These are phyloP conservation scores for Oryza brachyantha DNA, from an alignment of 176 grass and related monocot species.

Conservation along the genomic window DNA sequence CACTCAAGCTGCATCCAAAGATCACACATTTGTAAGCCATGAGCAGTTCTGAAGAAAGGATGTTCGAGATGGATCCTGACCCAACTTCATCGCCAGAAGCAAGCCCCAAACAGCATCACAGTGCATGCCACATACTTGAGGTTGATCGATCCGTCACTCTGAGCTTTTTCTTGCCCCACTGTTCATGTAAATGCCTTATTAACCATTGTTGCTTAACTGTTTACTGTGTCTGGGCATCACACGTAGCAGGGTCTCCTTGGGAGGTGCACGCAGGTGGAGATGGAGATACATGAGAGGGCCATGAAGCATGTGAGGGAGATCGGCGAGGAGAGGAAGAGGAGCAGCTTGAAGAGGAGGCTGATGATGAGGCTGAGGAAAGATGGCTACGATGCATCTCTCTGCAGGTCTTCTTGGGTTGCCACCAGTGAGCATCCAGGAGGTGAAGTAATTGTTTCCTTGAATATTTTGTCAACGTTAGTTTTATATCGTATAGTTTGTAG, in stretches of 20 bases:
- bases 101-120: slow-evolving; percentile 17
- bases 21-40: slow-evolving; percentile 1
- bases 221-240: not conserved
- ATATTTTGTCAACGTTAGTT: not conserved
- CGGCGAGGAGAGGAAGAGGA: slow-evolving; percentile 41
- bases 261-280: slow-evolving; percentile 33
- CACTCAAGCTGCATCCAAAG: not conserved
- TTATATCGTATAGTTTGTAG: not conserved
- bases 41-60: slow-evolving; percentile 32
- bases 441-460: slow-evolving; percentile 5
- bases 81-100: not conserved
- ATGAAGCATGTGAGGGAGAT: slow-evolving; percentile 48
- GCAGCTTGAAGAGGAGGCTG: slow-evolving; percentile 55
- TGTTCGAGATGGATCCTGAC: slow-evolving; percentile 51
- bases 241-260: slow-evolving; percentile 25
- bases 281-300: slow-evolving; percentile 44
- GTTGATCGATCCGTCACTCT: not conserved
- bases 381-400: slow-evolving; percentile 65
- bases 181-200: not conserved
- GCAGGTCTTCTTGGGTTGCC: slow-evolving; percentile 62
- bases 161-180: not conserved
- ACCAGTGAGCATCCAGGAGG: slow-evolving; percentile 62
- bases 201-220: not conserved
- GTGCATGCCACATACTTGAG: slow-evolving; percentile 38
- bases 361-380: slow-evolving; percentile 66